phyloP scores from a whole-genome alignment of 2,329 filamentous ascomycete species.

The Alternaria brassicae region DNA sequence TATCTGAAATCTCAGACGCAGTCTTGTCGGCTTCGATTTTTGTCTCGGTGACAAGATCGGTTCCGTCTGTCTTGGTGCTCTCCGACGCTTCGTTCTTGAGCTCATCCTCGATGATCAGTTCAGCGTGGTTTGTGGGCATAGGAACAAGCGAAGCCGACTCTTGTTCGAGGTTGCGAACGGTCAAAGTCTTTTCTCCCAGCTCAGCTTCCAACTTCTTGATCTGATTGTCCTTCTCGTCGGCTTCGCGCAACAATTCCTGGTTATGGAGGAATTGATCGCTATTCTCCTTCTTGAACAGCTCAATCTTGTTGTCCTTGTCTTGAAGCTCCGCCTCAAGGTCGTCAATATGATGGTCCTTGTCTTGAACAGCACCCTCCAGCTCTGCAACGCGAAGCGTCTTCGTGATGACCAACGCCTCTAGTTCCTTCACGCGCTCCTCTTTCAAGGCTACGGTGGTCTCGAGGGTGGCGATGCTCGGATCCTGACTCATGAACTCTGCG shows the following conservation, averaged over 20 bases:
- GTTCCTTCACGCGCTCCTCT: constrained; percentile 15
- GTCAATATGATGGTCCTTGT: constrained; percentile 9
- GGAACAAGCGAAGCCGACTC: neutral
- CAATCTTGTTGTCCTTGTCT: constrained; percentile 1
- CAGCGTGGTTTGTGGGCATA: neutral
- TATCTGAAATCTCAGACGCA: neutral
- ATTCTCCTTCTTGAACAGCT: constrained; percentile 12
- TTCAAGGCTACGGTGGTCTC: constrained; percentile 11
- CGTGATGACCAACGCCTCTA: constrained; percentile 13
- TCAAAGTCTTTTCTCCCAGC: constrained; percentile 13
- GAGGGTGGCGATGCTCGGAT: neutral
- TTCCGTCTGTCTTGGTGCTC: neutral
- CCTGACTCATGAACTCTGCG: constrained; percentile 3
- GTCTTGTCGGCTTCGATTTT: neutral
- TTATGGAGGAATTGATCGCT: constrained; percentile 16
- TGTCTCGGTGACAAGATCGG: neutral
- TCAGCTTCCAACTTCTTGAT: constrained; percentile 21
- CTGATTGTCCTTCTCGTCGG: constrained; percentile 25
- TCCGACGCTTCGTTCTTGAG: neutral
- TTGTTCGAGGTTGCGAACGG: constrained; percentile 18
- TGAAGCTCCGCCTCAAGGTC: constrained; percentile 8
- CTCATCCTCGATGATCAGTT: neutral
- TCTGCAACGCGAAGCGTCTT: constrained; percentile 20
- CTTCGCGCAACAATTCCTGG: constrained; percentile 22
- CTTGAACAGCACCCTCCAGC: constrained; percentile 12